A percentile compares a stretch with the other conserved stretches of the same genome.
phyloP scores from a whole-genome alignment of 345 rosid genomes.

The Lepidium aucheri region DNA sequence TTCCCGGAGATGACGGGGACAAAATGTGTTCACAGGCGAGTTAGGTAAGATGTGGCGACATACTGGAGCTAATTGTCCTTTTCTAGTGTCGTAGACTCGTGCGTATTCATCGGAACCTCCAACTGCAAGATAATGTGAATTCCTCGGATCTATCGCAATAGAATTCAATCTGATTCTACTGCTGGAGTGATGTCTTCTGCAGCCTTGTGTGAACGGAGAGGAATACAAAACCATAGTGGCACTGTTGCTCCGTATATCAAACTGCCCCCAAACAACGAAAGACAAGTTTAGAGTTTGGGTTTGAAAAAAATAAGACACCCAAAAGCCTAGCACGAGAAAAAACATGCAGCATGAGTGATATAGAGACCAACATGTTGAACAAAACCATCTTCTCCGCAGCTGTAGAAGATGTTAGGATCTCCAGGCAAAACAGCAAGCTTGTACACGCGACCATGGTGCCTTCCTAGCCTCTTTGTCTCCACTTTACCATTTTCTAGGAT shows the following conservation, averaged over 20 bases:
- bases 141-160: conserved; percentile 49
- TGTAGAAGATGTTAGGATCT: conserved; percentile 47
- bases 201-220: conserved; percentile 33
- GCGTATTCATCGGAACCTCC: conserved; percentile 67
- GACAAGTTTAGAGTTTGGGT: background rate
- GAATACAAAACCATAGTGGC: conserved; percentile 41
- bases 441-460: conserved; percentile 42
- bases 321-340: background rate
- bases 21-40: conserved; percentile 40
- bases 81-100: conserved; percentile 44
- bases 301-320: background rate
- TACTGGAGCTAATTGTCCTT: conserved; percentile 33
- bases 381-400: conserved; percentile 63
- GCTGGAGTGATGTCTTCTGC: conserved; percentile 34
- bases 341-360: background rate
- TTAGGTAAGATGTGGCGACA: conserved; percentile 27
- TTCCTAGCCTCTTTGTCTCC: conserved; percentile 40
- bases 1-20: conserved; percentile 38
- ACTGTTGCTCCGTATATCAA: conserved; percentile 43
- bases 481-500: conserved; percentile 38
- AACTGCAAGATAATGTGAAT: conserved; percentile 42
- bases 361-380: conserved; percentile 50
- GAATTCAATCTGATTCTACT: conserved; percentile 38
- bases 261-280: conserved; percentile 31
- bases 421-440: conserved; percentile 59